Conservation (phyloP, 306 rosid genomes). For the Senna tora region DNA sequence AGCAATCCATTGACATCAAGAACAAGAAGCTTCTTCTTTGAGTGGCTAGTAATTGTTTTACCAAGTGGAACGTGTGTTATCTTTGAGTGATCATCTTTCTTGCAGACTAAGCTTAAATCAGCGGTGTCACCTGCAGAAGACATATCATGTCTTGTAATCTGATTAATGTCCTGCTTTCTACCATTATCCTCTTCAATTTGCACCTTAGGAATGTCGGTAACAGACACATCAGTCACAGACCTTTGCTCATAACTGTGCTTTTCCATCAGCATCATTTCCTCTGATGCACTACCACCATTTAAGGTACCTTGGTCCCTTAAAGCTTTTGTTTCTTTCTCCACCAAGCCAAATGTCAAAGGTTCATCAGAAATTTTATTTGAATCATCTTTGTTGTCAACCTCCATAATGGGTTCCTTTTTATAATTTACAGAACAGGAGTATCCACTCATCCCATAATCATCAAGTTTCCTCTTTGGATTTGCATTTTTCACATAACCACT, state of each 20-base stretch:
- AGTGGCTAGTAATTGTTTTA: conserved; percentile 37
- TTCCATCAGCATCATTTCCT: conserved; percentile 28
- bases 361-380: conserved; percentile 29
- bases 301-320: conserved; percentile 38
- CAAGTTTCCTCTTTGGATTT: conserved; percentile 13
- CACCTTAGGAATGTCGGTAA: conserved; percentile 25
- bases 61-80: conserved; percentile 40
- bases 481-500: conserved; percentile 23
- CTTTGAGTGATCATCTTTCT: conserved; percentile 41
- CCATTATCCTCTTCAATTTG: conserved; percentile 41
- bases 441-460: conserved; percentile 6
- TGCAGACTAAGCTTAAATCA: conserved; percentile 38
- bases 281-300: conserved; percentile 35
- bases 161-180: conserved; percentile 32
- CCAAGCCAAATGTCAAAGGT: conserved; percentile 29
- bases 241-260: conserved; percentile 18
- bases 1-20: conserved; percentile 94
- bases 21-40: conserved; percentile 83
- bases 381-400: conserved; percentile 28
- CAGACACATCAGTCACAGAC: conserved; percentile 22
- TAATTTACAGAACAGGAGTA: conserved; percentile 18
- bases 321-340: conserved; percentile 29
- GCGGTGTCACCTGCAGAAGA: conserved; percentile 35
- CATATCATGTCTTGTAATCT: conserved; percentile 30
- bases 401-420: conserved; percentile 27